Conservation (phyloP, 2,329 filamentous ascomycete species). For the Cladosporium sp. region DNA sequence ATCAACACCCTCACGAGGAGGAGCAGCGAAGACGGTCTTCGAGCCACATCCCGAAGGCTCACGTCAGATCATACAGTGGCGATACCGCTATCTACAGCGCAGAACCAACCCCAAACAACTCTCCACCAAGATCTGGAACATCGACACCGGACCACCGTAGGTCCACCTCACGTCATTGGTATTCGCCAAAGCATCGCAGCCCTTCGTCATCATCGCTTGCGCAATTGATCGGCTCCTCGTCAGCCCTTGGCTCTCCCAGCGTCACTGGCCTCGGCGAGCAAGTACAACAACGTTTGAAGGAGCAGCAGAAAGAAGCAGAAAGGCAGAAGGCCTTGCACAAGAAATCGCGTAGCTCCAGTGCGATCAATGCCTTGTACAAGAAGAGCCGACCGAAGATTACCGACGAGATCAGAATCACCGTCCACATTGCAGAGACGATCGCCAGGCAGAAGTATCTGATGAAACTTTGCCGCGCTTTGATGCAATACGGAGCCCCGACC, state of each 20-base stretch:
- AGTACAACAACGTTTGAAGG: slow-evolving; percentile 37
- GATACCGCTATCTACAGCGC: slow-evolving; percentile 12
- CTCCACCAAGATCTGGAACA: slow-evolving; percentile 40
- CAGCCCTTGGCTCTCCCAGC: slow-evolving; percentile 39
- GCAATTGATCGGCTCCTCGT: slow-evolving; percentile 41
- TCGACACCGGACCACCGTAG: slow-evolving; percentile 34
- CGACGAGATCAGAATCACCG: slow-evolving; percentile 55
- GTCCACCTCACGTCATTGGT: slow-evolving; percentile 33
- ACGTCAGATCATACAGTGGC: slow-evolving; percentile 14
- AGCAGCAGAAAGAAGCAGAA: slow-evolving; percentile 35
- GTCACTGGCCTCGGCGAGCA: slow-evolving; percentile 40
- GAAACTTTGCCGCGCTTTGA: slow-evolving; percentile 78
- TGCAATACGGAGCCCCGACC: slow-evolving; percentile 86
- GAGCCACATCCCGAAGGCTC: slow-evolving; percentile 13
- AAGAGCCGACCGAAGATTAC: slow-evolving; percentile 37
- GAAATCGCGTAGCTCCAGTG: slow-evolving; percentile 27
- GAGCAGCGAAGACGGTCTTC: slow-evolving; percentile 13
- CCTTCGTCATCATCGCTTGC: slow-evolving; percentile 40
- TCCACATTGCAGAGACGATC: slow-evolving; percentile 65
- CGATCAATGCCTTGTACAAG: slow-evolving; percentile 31
- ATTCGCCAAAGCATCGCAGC: slow-evolving; percentile 26
- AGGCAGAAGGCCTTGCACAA: slow-evolving; percentile 19
- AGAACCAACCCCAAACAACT: slow-evolving; percentile 21
- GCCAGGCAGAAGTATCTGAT: slow-evolving; percentile 78
- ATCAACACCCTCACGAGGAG: slow-evolving; percentile 41